Evolutionary conservation across 2,329 filamentous ascomycete species (phyloP), one percentile per base, ranked within the genome.

Genomic region (Verruconis gallopava): DNA sequence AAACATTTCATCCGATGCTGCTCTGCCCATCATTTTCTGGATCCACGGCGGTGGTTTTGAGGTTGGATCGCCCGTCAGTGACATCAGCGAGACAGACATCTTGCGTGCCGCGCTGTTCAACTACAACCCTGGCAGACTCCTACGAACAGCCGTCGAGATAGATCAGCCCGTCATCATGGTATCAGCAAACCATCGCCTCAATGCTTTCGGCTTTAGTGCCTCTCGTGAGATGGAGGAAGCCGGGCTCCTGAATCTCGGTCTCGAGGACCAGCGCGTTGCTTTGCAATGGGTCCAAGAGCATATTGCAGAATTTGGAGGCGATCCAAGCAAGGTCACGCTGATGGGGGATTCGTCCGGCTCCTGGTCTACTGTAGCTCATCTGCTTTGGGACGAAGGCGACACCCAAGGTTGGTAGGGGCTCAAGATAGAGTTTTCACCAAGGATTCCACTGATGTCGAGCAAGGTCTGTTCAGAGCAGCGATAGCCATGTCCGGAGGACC

Each of bases 241-340:
- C 46, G 79, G 80, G 2, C 70, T 77, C 2, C 60, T 77, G 2
- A 89, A 88, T 53, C 57, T 85, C 3, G 83, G 83, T 3, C 67
- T 84, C 3, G 65, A 81, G 0, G 83, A 89, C 52, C 81, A 88
- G 51, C 69, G 80, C 22, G 67, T 81, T 48, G 82, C 73, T 0
- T 65, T 89, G 4, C 62, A 86, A 54, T 89, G 83, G 83, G 73
- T 84, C 1, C 75, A 79, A 5, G 80, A 85, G 50, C 85, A 88
- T 49, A 85, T 89, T 44, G 75, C 64, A 1, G 68, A 74, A 0
- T 93, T 88, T 54, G 83, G 83, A n/a, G 83, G 82, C 12, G 80
- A 85, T 54, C 76, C 80, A 0, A 65, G 66, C n/a, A 79, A 78
- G 55, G 79, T 85, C 4, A 88, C 81, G 0, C 79, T 89, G 45